Base-by-base conservation (phyloP, 768 basidiomycete genomes). In the Paxillus ammoniavirescens region DNA sequence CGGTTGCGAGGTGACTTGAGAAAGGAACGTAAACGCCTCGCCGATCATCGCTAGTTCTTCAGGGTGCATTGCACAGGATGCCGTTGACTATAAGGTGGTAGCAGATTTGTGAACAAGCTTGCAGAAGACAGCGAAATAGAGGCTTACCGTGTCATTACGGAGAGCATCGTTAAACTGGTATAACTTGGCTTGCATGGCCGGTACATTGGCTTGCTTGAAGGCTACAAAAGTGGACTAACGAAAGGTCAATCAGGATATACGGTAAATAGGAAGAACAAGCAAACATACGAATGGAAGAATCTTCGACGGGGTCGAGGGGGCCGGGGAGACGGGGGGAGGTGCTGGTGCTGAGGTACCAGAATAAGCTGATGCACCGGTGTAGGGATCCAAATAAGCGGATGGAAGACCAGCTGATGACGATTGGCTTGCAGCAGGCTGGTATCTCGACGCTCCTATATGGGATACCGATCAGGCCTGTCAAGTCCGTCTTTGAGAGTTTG, bases 181-280 rank as follows among this genome's bases (percentile, higher is more conserved):
- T 17, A 93, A 62, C 69, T 95, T 95, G 18, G 77, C 77, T 62
- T 83, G 84, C 84, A 95, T 91, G 15, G 90, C 90, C 18, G 76
- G 63, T 26, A 95, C 79, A 66, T 84, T 85, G 3, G 85, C 91
- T 75, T 93, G 90, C 58, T 89, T 91, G 76, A 98, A 96, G n/a
- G 79, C 75, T 17, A 92, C 79, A 41, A 79, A 75, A 37, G 78
- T 82, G 41, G 77, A 73, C 90, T 92, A 60, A 17, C 51, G 37
- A 31, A 33, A 31, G 21, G 12, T 4, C 9, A 17, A 44, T 61
- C 23, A 58, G 53, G 12, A 23, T 23, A 38, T 7, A 2, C 30
- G 8, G 17, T 28, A 30, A 44, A 38, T n/a, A 8, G 15, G 21
- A 26, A 33, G 10, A 8, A 38, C 41, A 21, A n/a, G 14, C 46